Percentiles rank a stretch among this genome's conserved stretches.
Conservation (phyloP, 2,329 filamentous ascomycete genomes). For the Colletotrichum chrysophilum region DNA sequence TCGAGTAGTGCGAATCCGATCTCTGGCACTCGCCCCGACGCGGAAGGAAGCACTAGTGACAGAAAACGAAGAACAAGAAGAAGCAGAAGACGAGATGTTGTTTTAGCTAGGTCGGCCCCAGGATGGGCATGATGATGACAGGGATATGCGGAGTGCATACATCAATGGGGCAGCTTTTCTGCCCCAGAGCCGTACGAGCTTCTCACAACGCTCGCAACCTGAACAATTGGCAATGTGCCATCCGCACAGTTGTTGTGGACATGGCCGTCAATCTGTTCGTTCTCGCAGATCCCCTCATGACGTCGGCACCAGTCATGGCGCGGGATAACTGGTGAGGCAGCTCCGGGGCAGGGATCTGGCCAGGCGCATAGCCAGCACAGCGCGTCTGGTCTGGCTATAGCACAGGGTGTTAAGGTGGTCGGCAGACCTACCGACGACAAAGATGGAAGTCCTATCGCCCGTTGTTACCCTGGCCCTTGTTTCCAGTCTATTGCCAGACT, state of each 20-base stretch:
- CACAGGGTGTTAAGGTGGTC: background rate
- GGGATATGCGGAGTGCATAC: background rate
- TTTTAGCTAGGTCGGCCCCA: background rate
- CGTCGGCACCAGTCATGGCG: conserved; percentile 15
- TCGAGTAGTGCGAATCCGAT: conserved; percentile 1
- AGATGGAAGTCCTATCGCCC: conserved; percentile 4
- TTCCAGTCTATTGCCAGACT: conserved; percentile 6
- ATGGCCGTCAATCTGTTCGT: background rate
- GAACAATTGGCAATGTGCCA: background rate
- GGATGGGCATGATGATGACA: background rate
- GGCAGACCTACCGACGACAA: conserved; percentile 4
- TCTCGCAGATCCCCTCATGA: conserved; percentile 14
- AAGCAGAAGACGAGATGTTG: background rate
- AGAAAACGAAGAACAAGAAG: background rate
- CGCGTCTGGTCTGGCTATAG: conserved; percentile 15
- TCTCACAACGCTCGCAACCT: background rate
- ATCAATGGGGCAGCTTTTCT: conserved; percentile 14
- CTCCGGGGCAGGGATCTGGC: conserved; percentile 7
- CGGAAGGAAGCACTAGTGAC: background rate
- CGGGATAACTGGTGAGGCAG: conserved; percentile 12
- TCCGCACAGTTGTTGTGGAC: background rate
- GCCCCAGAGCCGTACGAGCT: background rate
- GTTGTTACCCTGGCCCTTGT: conserved; percentile 8
- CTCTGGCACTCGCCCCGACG: background rate
- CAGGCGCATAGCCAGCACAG: conserved; percentile 17